These are phyloP conservation scores for Russula sp. DNA, from an alignment of 768 basidiomycete species.

Conservation along the genomic window DNA sequence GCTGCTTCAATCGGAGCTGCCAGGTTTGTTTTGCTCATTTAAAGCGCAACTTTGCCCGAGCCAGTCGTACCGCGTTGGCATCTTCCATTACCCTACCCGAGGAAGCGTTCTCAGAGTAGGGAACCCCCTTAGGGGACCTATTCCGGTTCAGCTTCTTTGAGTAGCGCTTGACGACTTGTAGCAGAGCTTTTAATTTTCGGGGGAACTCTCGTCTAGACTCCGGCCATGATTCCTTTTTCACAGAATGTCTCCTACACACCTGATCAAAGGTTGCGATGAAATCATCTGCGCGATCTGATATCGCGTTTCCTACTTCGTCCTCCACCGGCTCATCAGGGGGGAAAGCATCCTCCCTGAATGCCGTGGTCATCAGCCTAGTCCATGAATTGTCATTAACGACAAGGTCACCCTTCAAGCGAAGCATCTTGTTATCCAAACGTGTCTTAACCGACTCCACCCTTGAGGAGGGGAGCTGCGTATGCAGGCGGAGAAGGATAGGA, in stretches of 20 bases:
- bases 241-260: not conserved
- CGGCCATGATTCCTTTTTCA: not conserved
- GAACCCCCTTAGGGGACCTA: too few relatives aligned
- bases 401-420: not conserved
- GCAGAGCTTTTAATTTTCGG: not conserved
- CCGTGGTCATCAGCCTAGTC: not conserved
- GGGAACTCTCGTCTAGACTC: not conserved
- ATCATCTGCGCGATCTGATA: not conserved
- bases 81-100: not conserved
- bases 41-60: not conserved
- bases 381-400: not conserved
- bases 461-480: not conserved
- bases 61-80: not conserved
- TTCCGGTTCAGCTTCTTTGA: too few relatives aligned
- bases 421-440: not conserved
- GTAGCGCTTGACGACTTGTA: not conserved
- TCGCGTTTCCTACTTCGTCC: not conserved
- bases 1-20: not conserved
- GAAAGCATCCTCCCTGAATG: too few relatives aligned
- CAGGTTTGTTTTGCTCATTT: not conserved
- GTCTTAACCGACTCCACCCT: not conserved
- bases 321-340: too few relatives aligned
- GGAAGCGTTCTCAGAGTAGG: too few relatives aligned
- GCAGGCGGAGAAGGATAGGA: not conserved
- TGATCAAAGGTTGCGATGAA: not conserved